Evolutionary conservation across 139 green algal genomes (phyloP).

Genomic region (Coelastrella sp.): DNA sequence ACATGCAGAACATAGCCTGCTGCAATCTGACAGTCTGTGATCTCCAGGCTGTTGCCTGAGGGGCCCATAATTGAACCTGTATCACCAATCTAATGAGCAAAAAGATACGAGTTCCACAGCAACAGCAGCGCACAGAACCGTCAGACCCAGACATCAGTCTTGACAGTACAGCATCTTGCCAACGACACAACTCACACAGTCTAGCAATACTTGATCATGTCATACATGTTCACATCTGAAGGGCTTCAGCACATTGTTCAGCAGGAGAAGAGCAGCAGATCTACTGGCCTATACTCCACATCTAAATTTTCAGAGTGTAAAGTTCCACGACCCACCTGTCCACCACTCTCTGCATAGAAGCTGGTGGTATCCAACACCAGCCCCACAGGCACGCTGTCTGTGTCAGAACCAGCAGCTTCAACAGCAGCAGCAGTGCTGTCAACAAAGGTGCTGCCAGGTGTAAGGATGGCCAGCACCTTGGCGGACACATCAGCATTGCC

Average conservation of each 20-base stretch:
- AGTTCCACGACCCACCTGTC: slow-evolving; percentile 69
- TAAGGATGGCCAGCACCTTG: slow-evolving; percentile 86
- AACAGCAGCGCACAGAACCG: no score
- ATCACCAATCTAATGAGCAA: slow-evolving; percentile 83
- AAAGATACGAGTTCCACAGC: background rate
- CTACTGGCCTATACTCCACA: no score
- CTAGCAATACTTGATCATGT: no score
- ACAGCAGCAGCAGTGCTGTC: slow-evolving; percentile 50
- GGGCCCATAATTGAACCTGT: slow-evolving; percentile 66
- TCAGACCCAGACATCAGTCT: no score
- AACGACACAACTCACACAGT: no score
- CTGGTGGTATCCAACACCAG: slow-evolving; percentile 90
- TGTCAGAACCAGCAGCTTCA: slow-evolving; percentile 33
- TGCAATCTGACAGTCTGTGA: slow-evolving; percentile 72
- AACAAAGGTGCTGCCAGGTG: slow-evolving; percentile 76
- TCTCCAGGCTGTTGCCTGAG: slow-evolving; percentile 46
- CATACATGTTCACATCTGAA: no score
- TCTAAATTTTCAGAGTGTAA: no score
- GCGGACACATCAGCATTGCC: slow-evolving; percentile 52
- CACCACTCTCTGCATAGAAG: slow-evolving; percentile 96
- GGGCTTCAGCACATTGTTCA: no score
- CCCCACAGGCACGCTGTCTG: slow-evolving; percentile 71
- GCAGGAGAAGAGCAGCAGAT: no score
- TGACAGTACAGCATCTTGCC: no score
- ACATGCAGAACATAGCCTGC: slow-evolving; percentile 97